Percentiles rank a stretch among this genome's conserved stretches.
phyloP scores from a whole-genome alignment of 1,284 basidiomycete species.

The Flammula alnicola region DNA sequence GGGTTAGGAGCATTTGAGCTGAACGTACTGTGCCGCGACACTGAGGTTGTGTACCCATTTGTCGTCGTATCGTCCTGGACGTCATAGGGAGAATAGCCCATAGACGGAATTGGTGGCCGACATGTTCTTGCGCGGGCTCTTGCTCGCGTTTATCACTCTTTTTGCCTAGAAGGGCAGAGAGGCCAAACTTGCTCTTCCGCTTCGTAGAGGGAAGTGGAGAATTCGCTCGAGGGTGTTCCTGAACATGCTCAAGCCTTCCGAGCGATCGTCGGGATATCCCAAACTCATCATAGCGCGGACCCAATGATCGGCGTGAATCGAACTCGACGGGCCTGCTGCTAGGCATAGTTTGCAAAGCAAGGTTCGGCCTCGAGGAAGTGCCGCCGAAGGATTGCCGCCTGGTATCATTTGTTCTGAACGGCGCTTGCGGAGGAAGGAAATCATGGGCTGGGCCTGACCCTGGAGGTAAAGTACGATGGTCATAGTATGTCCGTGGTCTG shows the following conservation, averaged over 20 bases:
- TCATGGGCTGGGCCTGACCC: slow-evolving; percentile 48
- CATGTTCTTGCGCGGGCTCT: slow-evolving; percentile 40
- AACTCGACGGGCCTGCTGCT: slow-evolving; percentile 34
- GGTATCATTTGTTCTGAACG: slow-evolving; percentile 60
- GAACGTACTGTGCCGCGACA: slow-evolving; percentile 49
- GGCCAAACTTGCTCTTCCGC: slow-evolving; percentile 71
- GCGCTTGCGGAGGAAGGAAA: slow-evolving; percentile 63
- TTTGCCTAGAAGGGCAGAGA: slow-evolving; percentile 67
- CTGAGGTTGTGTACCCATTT: slow-evolving; percentile 47
- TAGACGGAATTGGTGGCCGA: slow-evolving; percentile 47
- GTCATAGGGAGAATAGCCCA: slow-evolving; percentile 47
- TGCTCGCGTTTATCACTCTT: slow-evolving; percentile 50
- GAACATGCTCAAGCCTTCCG: slow-evolving; percentile 55
- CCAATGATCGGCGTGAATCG: slow-evolving; percentile 37
- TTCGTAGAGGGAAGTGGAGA: slow-evolving; percentile 50
- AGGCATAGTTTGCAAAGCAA: slow-evolving; percentile 54
- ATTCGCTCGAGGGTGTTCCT: slow-evolving; percentile 38
- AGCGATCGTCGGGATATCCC: slow-evolving; percentile 66
- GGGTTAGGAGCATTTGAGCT: slow-evolving; percentile 34
- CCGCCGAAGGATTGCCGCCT: slow-evolving; percentile 80
- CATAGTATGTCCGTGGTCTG: slow-evolving; percentile 71
- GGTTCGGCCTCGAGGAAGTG: slow-evolving; percentile 56
- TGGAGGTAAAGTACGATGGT: slow-evolving; percentile 51
- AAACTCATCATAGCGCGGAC: slow-evolving; percentile 63
- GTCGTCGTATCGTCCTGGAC: slow-evolving; percentile 48